phyloP scores from a whole-genome alignment of 208 protist species.

The Blastocrithidia nonstop region DNA sequence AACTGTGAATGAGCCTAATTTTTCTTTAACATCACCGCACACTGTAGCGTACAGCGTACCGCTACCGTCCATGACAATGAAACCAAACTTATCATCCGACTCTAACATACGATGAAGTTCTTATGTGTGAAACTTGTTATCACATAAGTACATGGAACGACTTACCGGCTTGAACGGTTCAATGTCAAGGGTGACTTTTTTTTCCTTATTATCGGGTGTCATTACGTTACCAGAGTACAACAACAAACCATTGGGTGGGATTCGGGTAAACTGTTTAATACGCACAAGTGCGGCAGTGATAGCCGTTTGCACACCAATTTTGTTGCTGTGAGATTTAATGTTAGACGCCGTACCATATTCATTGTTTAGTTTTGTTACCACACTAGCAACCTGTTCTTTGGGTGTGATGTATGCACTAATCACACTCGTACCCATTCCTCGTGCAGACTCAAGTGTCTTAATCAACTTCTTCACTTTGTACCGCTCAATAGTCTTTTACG shows the following conservation, averaged over 20 bases:
- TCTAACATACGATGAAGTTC: slow-evolving; percentile 96
- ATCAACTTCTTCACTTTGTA: slow-evolving; percentile 99
- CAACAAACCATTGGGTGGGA: slow-evolving; percentile 95
- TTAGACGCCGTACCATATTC: slow-evolving; percentile 99
- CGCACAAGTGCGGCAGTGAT: slow-evolving; percentile 82
- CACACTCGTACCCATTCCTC: slow-evolving; percentile 98
- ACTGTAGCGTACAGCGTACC: slow-evolving; percentile 96
- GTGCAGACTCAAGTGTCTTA: slow-evolving; percentile 93
- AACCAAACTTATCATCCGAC: slow-evolving; percentile 99
- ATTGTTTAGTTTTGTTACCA: slow-evolving; percentile 98
- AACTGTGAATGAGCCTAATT: slow-evolving; percentile 98
- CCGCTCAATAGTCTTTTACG: slow-evolving; percentile 93
- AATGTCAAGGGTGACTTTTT: slow-evolving; percentile 98
- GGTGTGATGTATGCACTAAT: slow-evolving; percentile 99
- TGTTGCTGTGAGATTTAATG: slow-evolving; percentile 99
- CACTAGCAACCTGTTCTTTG: slow-evolving; percentile 94
- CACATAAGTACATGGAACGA: slow-evolving; percentile 97
- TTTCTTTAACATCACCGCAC: slow-evolving; percentile 93
- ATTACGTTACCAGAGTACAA: slow-evolving; percentile 99
- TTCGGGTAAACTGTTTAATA: slow-evolving; percentile 87
- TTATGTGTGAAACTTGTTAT: slow-evolving; percentile 97
- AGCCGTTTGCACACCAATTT: slow-evolving; percentile 81
- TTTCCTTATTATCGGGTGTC: slow-evolving; percentile 98
- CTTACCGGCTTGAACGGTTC: slow-evolving; percentile 99
- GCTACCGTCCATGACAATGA: slow-evolving; percentile 99